phyloP scores from a whole-genome alignment of 225 moss, liverwort and hornwort species.

The Antitrichia curtipendula region DNA sequence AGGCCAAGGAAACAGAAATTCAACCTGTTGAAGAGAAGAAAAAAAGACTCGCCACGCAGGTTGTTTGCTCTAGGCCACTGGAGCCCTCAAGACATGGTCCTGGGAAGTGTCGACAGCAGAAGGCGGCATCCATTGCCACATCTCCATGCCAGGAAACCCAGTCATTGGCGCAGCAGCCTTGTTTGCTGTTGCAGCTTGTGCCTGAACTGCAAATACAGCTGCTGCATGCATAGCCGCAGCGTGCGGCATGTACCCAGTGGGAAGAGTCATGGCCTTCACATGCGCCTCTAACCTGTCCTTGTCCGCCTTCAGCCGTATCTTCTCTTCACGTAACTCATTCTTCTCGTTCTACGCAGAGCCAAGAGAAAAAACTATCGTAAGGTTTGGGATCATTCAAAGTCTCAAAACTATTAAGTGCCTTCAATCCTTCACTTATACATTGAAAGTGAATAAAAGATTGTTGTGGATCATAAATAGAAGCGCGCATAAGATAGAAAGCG shows the following conservation, averaged over 20 bases:
- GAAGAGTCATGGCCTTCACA: conserved; percentile 50
- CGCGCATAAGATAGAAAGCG: neutral
- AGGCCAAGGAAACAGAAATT: conserved; percentile 1
- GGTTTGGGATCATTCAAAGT: neutral
- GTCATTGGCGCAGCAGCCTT: conserved; percentile 62
- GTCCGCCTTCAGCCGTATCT: conserved; percentile 74
- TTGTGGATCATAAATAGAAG: neutral
- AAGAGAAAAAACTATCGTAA: neutral
- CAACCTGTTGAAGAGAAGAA: neutral
- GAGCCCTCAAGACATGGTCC: conserved; percentile 88
- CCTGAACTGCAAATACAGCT: conserved; percentile 67
- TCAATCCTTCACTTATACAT: neutral
- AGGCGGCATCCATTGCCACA: conserved; percentile 99
- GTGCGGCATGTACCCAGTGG: conserved; percentile 59
- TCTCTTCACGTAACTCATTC: conserved; percentile 93
- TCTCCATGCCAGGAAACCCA: conserved; percentile 70
- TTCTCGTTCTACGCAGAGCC: conserved; percentile 53
- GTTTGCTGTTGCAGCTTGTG: conserved; percentile 33
- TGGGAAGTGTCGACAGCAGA: conserved; percentile 79
- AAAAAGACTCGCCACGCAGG: neutral
- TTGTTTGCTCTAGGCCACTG: conserved; percentile 51
- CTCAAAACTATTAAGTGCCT: neutral
- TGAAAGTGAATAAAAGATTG: neutral
- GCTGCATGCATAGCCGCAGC: conserved; percentile 69
- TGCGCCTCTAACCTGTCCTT: conserved; percentile 93